These are phyloP conservation scores for Conoideocrella luteorostrata DNA, from an alignment of 2,329 filamentous ascomycete genomes.

Conservation along the genomic window DNA sequence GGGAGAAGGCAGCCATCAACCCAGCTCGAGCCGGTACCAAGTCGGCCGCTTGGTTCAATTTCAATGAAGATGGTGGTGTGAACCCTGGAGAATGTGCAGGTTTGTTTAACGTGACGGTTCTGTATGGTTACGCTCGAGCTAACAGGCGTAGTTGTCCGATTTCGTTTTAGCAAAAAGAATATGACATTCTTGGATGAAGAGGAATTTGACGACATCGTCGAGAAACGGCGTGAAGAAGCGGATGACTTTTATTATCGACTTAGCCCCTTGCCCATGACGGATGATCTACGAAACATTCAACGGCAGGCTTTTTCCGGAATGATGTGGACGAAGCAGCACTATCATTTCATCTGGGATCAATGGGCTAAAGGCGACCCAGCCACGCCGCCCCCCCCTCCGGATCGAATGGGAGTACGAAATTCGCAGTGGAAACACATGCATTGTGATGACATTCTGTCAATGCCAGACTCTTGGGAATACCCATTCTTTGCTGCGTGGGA, in stretches of 20 bases:
- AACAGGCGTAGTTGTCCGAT: conserved; percentile 64
- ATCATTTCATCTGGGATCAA: conserved; percentile 95
- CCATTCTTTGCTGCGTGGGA: conserved; percentile 98
- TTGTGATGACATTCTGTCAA: conserved; percentile 89
- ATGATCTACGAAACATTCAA: conserved; percentile 91
- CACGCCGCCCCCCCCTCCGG: conserved; percentile 77
- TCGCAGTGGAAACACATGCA: conserved; percentile 90
- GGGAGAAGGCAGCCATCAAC: conserved; percentile 75
- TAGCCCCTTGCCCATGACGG: conserved; percentile 86
- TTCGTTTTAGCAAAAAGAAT: conserved; percentile 72
- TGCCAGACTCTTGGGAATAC: conserved; percentile 99
- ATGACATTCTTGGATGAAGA: conserved; percentile 86
- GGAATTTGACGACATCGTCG: conserved; percentile 83
- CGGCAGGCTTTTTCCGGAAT: conserved; percentile 91
- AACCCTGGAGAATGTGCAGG: conserved; percentile 86
- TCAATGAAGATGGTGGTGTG: conserved; percentile 84
- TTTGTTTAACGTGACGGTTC: conserved; percentile 26
- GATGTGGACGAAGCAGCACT: conserved; percentile 98
- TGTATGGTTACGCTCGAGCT: not conserved
- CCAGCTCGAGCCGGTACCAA: conserved; percentile 78
- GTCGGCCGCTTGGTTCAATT: conserved; percentile 83
- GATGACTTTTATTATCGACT: conserved; percentile 95
- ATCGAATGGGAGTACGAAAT: conserved; percentile 77
- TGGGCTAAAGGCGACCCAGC: conserved; percentile 92
- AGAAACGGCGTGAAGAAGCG: conserved; percentile 78